A percentile compares a stretch with the other conserved stretches of the same genome.
Evolutionary conservation across 495 filamentous ascomycete genomes (phyloP).

Genomic region (Penicillium lividum): DNA sequence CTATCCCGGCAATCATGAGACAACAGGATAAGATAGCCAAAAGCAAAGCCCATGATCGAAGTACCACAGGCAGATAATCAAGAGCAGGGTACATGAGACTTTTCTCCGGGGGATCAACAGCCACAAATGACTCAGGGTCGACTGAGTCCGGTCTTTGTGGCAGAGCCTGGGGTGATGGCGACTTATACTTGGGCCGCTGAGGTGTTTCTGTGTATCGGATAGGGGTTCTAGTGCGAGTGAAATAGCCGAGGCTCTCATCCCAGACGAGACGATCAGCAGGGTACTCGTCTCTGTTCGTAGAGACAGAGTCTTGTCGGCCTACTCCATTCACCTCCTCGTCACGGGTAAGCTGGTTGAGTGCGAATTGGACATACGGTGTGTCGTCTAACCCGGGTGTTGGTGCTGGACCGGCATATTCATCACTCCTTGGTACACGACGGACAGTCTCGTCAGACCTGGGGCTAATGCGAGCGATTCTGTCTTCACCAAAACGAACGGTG

Average conservation of each 20-base stretch:
- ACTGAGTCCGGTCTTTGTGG: constrained; percentile 35
- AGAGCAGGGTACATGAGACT: constrained; percentile 55
- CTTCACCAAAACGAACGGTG: constrained; percentile 41
- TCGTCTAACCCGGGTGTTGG: constrained; percentile 67
- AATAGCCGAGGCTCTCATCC: constrained; percentile 52
- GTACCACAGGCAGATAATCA: constrained; percentile 63
- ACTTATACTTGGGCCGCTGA: constrained; percentile 20
- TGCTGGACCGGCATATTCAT: constrained; percentile 40
- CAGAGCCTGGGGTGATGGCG: constrained; percentile 30
- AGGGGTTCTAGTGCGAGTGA: constrained; percentile 35
- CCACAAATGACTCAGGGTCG: constrained; percentile 54
- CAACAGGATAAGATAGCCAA: constrained; percentile 60
- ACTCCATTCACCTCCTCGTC: constrained; percentile 55
- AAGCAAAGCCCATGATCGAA: constrained; percentile 63
- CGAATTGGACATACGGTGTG: constrained; percentile 70
- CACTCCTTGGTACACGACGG: constrained; percentile 27
- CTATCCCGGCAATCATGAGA: constrained; percentile 69
- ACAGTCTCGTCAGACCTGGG: constrained; percentile 32
- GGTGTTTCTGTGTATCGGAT: constrained; percentile 24
- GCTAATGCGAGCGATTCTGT: constrained; percentile 31
- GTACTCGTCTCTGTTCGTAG: constrained; percentile 42
- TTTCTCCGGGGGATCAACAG: constrained; percentile 48
- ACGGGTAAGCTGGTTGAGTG: constrained; percentile 69
- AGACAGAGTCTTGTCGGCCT: constrained; percentile 35
- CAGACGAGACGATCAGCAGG: constrained; percentile 52